Conservation (phyloP, 768 basidiomycete genomes). For the Leccinellum luteum region DNA sequence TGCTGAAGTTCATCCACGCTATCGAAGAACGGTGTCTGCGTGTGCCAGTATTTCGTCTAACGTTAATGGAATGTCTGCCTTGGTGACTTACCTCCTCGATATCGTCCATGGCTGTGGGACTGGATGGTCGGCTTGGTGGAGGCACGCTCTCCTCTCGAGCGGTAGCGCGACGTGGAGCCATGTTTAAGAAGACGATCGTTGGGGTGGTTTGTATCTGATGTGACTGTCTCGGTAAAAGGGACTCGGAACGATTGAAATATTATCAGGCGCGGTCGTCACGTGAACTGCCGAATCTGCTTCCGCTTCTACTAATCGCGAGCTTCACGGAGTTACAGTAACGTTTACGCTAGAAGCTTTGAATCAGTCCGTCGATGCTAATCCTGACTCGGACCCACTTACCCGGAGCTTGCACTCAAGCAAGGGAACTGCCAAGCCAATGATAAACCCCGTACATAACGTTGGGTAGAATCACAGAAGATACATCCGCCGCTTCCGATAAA, state of each 20-base stretch:
- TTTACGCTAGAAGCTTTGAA: too few species aligned
- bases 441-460: neutral
- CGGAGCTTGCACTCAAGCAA: too few species aligned
- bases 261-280: slow-evolving; percentile 18
- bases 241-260: too few species aligned
- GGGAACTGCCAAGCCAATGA: neutral
- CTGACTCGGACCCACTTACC: too few species aligned
- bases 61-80: neutral
- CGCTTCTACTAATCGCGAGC: too few species aligned
- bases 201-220: neutral
- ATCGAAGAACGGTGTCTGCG: slow-evolving; percentile 64
- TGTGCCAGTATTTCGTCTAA: neutral
- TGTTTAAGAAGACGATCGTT: slow-evolving; percentile 1
- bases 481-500: neutral
- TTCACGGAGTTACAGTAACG: too few species aligned
- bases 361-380: too few species aligned
- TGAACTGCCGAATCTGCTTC: slow-evolving; percentile 9
- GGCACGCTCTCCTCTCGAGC: slow-evolving; percentile 24
- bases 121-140: slow-evolving; percentile 28
- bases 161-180: slow-evolving; percentile 31
- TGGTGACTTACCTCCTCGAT: slow-evolving; percentile 38
- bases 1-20: slow-evolving; percentile 83
- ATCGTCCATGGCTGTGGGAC: slow-evolving; percentile 33
- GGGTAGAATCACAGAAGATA: neutral
- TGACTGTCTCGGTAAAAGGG: neutral